Evolutionary conservation across 192 early-diverging fungal genomes (phyloP), one percentile per base, ranked within the genome.

Genomic region (Diversispora eburnea): DNA sequence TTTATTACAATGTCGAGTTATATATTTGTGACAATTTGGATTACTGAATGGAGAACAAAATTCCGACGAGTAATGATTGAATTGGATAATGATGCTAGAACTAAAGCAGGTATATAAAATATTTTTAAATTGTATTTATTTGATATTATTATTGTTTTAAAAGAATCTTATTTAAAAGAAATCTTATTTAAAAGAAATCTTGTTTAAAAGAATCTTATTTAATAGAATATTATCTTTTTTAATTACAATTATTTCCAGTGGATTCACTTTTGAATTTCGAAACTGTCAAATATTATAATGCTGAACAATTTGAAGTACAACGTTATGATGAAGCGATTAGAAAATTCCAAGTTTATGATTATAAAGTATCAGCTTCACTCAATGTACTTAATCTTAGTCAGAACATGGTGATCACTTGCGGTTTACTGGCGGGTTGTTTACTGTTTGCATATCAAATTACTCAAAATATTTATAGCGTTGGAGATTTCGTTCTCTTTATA

Each of bases 211-310:
- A n/a, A 8, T 52, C 22, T 62, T n/a, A 67, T 63, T 42, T n/a
- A n/a, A n/a, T n/a, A n/a, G n/a, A n/a, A n/a, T n/a, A n/a, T n/a
- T n/a, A n/a, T n/a, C n/a, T n/a, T 19, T 48, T 33, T 65, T 69
- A 20, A 57, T 17, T 3, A 78, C 84, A 8, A 45, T 22, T 4
- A 39, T 10, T 47, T 68, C 17, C 52, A 68, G 95, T 97, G 4
- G 97, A 99, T 77, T 97, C 94, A 56, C 78, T 99, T 66, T 84
- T 97, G 58, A 99, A 99, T 81, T 97, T 97, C 86, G 97, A 99
- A 80, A 99, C 97, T 2, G 97, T 99, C 77, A 99, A 99, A 80
- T 98, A 98, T 78, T 98, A 96, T 82, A 90, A 90, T 74, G 92
- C 91, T 52, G 96, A 98, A 81, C 70, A 81, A 15, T 98, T 90